Conservation (phyloP, 495 filamentous ascomycete genomes). For the Articulospora tetracladia region DNA sequence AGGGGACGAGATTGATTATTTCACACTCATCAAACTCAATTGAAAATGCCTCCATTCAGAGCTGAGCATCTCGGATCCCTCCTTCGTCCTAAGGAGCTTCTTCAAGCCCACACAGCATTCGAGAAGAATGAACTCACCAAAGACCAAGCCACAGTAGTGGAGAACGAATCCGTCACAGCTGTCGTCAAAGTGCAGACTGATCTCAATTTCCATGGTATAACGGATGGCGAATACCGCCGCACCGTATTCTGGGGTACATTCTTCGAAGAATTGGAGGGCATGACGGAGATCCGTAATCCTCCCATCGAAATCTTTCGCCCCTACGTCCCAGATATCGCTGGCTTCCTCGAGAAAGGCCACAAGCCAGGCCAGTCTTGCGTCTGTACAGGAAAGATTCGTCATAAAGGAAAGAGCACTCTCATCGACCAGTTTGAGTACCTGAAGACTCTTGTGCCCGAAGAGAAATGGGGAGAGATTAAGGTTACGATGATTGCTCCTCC, state of each 20-base stretch:
- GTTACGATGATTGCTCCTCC: slow-evolving; percentile 71
- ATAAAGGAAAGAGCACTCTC: slow-evolving; percentile 54
- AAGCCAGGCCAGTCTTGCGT: slow-evolving; percentile 62
- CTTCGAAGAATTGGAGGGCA: slow-evolving; percentile 75
- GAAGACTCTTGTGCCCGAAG: slow-evolving; percentile 54
- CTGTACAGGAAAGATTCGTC: slow-evolving; percentile 68
- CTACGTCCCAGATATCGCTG: slow-evolving; percentile 78
- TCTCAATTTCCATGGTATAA: slow-evolving; percentile 63
- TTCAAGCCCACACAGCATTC: slow-evolving; percentile 53
- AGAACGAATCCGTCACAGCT: slow-evolving; percentile 63
- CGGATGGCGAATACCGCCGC: slow-evolving; percentile 70
- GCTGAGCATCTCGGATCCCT: slow-evolving; percentile 79
- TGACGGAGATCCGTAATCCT: slow-evolving; percentile 57
- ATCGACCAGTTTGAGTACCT: slow-evolving; percentile 66
- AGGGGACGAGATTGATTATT: not conserved
- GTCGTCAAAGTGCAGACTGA: slow-evolving; percentile 63
- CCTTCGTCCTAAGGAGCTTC: slow-evolving; percentile 20
- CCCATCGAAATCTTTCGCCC: slow-evolving; percentile 61
- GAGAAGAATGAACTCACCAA: slow-evolving; percentile 59
- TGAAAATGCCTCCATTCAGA: slow-evolving; percentile 62
- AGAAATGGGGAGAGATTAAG: slow-evolving; percentile 64
- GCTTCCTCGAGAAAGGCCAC: slow-evolving; percentile 62
- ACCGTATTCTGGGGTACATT: slow-evolving; percentile 28
- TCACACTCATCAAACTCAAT: not conserved
- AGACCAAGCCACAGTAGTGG: slow-evolving; percentile 45